Conservation (phyloP, 495 filamentous ascomycete genomes). For the Acidomyces sp. region DNA sequence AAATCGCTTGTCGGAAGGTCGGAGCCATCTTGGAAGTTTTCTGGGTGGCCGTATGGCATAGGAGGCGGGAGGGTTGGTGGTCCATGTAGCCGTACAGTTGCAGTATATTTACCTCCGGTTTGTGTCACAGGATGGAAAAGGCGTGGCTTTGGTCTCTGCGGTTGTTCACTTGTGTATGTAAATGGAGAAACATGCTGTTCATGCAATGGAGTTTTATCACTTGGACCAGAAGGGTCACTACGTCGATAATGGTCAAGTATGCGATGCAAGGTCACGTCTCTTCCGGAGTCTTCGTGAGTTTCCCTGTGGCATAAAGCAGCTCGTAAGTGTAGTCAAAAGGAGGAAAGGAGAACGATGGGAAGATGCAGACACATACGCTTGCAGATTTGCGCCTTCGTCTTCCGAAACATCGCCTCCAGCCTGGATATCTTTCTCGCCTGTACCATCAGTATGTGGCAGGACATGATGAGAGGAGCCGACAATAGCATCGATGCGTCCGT, state of each 20-base stretch:
- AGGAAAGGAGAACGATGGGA: conserved; percentile 10
- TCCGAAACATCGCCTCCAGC: no score
- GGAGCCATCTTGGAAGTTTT: neutral
- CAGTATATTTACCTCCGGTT: no score
- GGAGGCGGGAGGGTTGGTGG: neutral
- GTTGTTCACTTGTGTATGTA: neutral
- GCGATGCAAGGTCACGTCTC: conserved; percentile 10
- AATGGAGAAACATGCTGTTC: neutral
- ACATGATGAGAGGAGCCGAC: neutral
- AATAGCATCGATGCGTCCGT: conserved; percentile 5
- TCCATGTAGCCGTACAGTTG: neutral
- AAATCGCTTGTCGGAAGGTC: conserved; percentile 11
- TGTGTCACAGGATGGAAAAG: no score
- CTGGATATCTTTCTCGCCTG: neutral
- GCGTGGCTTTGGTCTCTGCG: neutral
- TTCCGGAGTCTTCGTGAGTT: neutral
- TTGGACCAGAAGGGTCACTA: neutral
- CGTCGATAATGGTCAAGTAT: conserved; percentile 12
- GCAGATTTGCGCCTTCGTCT: conserved; percentile 5
- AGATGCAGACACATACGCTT: conserved; percentile 12
- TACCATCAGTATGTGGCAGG: neutral
- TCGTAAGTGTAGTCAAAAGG: conserved; percentile 19
- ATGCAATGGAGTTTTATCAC: no score
- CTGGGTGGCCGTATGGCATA: neutral
- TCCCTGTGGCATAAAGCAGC: conserved; percentile 9